Conservation (phyloP, 1,284 basidiomycete genomes). For the Puccinia polysora region DNA sequence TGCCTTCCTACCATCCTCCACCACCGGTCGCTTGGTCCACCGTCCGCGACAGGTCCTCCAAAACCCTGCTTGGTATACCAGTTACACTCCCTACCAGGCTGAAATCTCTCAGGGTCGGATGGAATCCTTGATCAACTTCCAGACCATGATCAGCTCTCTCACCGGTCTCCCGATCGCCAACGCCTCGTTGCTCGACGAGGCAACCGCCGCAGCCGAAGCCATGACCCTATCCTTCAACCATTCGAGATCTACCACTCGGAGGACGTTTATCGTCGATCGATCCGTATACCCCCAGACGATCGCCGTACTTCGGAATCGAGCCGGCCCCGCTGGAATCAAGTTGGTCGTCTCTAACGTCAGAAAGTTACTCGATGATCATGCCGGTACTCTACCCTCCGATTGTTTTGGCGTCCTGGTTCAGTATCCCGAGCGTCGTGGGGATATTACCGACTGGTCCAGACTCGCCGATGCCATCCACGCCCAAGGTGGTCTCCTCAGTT, state of each 20-base stretch:
- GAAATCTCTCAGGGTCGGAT: conserved; percentile 92
- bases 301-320: conserved; percentile 76
- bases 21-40: background rate
- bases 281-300: conserved; percentile 80
- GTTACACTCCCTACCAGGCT: conserved; percentile 86
- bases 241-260: conserved; percentile 65
- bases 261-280: conserved; percentile 73
- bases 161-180: conserved; percentile 93
- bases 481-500: conserved; percentile 72
- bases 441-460: conserved; percentile 69
- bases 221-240: conserved; percentile 75
- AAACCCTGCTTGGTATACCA: conserved; percentile 97
- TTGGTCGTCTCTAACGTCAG: conserved; percentile 65
- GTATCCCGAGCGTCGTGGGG: conserved; percentile 79
- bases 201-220: conserved; percentile 86
- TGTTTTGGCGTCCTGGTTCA: conserved; percentile 84
- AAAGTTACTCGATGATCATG: conserved; percentile 55
- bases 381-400: conserved; percentile 60
- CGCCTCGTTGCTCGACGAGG: conserved; percentile 70
- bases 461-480: conserved; percentile 69
- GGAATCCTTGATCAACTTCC: conserved; percentile 93
- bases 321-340: conserved; percentile 81
- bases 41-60: conserved; percentile 67
- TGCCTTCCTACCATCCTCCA: background rate
- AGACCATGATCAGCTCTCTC: conserved; percentile 92